Conservation (phyloP, 1,284 basidiomycete genomes). For the Cutaneotrichosporon curvatum region DNA sequence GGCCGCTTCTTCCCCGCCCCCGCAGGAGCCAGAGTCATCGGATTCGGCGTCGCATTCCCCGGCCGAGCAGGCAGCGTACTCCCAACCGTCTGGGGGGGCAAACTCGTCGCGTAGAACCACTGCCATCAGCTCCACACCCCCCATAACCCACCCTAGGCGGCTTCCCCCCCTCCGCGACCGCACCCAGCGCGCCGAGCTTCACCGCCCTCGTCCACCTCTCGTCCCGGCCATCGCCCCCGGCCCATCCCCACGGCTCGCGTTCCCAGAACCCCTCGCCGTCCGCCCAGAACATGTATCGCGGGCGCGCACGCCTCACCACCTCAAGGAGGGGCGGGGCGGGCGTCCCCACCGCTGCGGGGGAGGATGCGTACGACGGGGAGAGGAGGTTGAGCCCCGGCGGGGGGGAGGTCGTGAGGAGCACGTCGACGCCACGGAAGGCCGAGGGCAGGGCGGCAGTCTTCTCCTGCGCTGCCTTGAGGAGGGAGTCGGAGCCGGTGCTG, state of each 20-base stretch:
- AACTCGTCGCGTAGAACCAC: conserved; percentile 73
- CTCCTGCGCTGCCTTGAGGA: conserved; percentile 64
- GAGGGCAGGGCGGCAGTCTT: conserved; percentile 53
- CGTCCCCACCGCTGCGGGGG: conserved; percentile 38
- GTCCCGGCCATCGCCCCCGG: conserved; percentile 53
- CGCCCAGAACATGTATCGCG: conserved; percentile 51
- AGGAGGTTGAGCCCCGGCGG: conserved; percentile 63
- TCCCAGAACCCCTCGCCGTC: conserved; percentile 71
- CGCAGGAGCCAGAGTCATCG: conserved; percentile 21
- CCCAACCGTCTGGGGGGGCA: conserved; percentile 48
- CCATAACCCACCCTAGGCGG: conserved; percentile 65
- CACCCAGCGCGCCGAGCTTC: conserved; percentile 77
- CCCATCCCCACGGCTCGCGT: conserved; percentile 80
- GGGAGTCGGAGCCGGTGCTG: conserved; percentile 50
- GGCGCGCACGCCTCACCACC: conserved; percentile 50
- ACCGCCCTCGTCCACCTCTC: conserved; percentile 67
- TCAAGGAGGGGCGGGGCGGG: conserved; percentile 61
- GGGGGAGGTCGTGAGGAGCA: conserved; percentile 73
- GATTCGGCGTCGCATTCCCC: conserved; percentile 37
- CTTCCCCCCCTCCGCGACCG: conserved; percentile 51
- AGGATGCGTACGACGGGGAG: conserved; percentile 51
- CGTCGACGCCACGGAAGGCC: conserved; percentile 61
- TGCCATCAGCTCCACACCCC: conserved; percentile 28
- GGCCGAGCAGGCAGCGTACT: conserved; percentile 29
- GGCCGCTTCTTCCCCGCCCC: conserved; percentile 53